Evolutionary conservation across 352 stramenopile genomes (phyloP), one percentile per base, ranked within the genome.

Genomic region (Pelagophyceae sp.): DNA sequence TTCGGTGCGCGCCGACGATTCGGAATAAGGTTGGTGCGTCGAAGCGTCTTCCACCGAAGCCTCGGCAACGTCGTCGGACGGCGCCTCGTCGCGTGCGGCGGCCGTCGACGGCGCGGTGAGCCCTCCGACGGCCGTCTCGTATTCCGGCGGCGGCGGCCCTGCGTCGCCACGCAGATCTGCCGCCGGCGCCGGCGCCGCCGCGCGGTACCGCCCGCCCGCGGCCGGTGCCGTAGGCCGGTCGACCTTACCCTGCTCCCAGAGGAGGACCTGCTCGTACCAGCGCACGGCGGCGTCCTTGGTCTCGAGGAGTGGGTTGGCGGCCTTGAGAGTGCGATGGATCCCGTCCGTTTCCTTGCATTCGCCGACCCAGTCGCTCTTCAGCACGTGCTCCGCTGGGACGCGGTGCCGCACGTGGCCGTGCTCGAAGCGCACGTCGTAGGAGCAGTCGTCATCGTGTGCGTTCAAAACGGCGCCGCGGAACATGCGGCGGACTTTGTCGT

Each of bases 401-500:
- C 33, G 2, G 11, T 40, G 35, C 38, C 58, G 15, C 20, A 74
- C 35, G 67, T 74, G 35, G 38, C 67, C 67, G 67, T 74, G 67
- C 67, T 74, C 11, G 67, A 74, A 74, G 35, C 67, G 33, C 35
- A 74, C 33, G 38, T 74, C 67, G 67, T 74, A 74, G 67, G 67
- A 35, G 67, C 67, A 74, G 67, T 74, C 38, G 2, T 58, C 67
- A n/a, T 74, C 67, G 67, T 58, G 33, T 0, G 33, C 5, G 2
- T n/a, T 37, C 2, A 51, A 6, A 37, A 74, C 67, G 33, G 58
- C 33, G 33, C 67, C 67, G 38, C 58, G 3, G 38, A 74, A 74
- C 25, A 60, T 60, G 20, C 5, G 0, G 11, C 67, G 67, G 2
- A 58, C 37, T 11, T 33, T 29, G 35, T 33, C 0, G 38, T 60